phyloP scores from a whole-genome alignment of 345 rosid genomes.

The Euphorbia peplus region DNA sequence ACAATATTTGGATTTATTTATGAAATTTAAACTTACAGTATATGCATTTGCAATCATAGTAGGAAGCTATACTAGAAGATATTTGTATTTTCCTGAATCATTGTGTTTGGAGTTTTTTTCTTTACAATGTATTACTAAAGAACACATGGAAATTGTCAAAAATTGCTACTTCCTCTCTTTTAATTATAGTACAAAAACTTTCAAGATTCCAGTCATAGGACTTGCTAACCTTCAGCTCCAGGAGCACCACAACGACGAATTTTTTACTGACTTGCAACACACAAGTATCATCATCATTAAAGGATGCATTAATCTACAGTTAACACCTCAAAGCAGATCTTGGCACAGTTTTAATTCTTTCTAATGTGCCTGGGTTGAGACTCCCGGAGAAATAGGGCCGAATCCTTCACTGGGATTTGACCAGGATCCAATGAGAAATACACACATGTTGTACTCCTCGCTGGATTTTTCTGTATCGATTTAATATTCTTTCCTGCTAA shows the following conservation, averaged over 20 bases:
- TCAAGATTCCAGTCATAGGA: background rate
- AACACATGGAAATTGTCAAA: background rate
- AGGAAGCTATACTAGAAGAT: background rate
- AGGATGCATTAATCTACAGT: slow-evolving; percentile 5
- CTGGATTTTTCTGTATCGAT: slow-evolving; percentile 36
- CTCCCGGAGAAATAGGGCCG: slow-evolving; percentile 58
- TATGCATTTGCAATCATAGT: no score
- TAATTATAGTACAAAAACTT: background rate
- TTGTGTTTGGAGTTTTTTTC: background rate
- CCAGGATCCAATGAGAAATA: slow-evolving; percentile 59
- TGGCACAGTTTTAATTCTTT: slow-evolving; percentile 1
- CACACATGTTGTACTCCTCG: slow-evolving; percentile 68
- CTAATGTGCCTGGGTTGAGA: slow-evolving; percentile 33
- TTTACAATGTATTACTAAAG: background rate
- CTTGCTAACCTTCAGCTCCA: background rate
- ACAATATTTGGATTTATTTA: no score
- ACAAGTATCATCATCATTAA: background rate
- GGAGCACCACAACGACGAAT: background rate
- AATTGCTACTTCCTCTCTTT: background rate
- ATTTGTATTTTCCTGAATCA: background rate
- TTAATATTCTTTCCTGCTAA: slow-evolving; percentile 35
- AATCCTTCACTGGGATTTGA: slow-evolving; percentile 57
- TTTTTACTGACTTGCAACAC: background rate
- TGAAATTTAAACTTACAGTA: no score
- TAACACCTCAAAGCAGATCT: background rate